Conservation (phyloP, 257 asterid species). For the Nicotiana tabacum region DNA sequence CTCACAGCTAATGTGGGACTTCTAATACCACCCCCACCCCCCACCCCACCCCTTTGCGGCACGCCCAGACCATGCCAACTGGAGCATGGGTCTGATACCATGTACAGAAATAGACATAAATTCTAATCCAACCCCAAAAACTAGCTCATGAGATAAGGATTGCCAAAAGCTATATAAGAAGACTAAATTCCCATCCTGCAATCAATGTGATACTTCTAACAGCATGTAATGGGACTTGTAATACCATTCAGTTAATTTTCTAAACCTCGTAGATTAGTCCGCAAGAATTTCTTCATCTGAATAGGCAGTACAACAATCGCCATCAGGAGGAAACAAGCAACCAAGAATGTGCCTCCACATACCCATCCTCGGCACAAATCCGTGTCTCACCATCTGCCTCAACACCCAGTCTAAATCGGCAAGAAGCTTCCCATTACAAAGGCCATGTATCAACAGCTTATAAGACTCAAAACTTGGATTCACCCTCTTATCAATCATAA, state of each 20-base stretch:
- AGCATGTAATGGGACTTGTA: too few species aligned
- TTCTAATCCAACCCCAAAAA: too few species aligned
- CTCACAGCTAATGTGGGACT: too few species aligned
- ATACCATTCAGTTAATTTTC: neutral
- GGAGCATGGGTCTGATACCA: too few species aligned
- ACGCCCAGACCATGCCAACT: too few species aligned
- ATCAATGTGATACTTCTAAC: too few species aligned
- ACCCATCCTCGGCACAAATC: slow-evolving; percentile 81
- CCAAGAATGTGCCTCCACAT: slow-evolving; percentile 60
- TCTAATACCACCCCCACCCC: too few species aligned
- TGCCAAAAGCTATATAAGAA: too few species aligned
- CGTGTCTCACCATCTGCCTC: slow-evolving; percentile 54
- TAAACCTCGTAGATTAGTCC: neutral
- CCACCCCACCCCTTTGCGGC: too few species aligned
- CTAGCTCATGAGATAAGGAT: too few species aligned
- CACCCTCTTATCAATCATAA: slow-evolving; percentile 42
- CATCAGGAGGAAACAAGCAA: slow-evolving; percentile 30
- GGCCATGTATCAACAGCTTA: slow-evolving; percentile 50
- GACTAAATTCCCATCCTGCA: too few species aligned
- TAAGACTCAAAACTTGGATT: slow-evolving; percentile 74
- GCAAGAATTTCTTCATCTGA: slow-evolving; percentile 17
- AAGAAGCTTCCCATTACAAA: slow-evolving; percentile 40
- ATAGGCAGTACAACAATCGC: neutral
- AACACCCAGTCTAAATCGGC: slow-evolving; percentile 72
- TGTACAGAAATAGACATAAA: too few species aligned